Evolutionary conservation across 1,284 basidiomycete species (phyloP), one percentile per base, ranked within the genome.

Genomic region (Apiotrichum sp.): DNA sequence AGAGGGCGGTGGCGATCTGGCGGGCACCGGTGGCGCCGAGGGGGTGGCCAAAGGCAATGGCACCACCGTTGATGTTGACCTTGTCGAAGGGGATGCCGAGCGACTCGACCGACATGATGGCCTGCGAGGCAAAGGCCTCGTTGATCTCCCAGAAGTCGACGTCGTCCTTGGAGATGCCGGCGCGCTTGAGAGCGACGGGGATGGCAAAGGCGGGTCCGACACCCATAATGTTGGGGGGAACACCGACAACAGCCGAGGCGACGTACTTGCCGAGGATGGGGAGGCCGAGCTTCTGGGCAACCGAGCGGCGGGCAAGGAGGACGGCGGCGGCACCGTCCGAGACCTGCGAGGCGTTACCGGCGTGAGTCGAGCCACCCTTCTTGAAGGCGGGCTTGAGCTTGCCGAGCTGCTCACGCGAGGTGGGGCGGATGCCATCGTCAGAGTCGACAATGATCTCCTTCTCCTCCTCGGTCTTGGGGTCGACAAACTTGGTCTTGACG

Each of bases 301-400:
- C 83, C 33, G 86, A 88, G 55, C 95, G 85, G 59, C 91, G 84
- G 38, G 90, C 83, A 56, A 98, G 85, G 54, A 98, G 78, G 49
- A 98, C 93, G 0, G 93, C 93, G 48, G 93, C 92, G 29, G 95
- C 95, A 60, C 95, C 95, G 70, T 99, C 96, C n/a, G 91, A 93
- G 47, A 98, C 85, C 74, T 97, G 93, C 31, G 88, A 93, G 2
- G 93, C 90, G 75, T 93, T 97, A 47, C 81, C 82, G 47, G 95
- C 96, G 71, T 96, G 92, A 2, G 96, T 97, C 16, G 82, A 78
- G n/a, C 96, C 96, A 42, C 86, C 84, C 78, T 89, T 87, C 58
- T 80, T 77, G 78, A 98, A 98, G 6, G 91, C 89, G 8, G 95
- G 91, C 80, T 95, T 98, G 68, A 98, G 83, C 82, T 96, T 98